phyloP scores from a whole-genome alignment of 208 protist species.

The Herpetomonas tarakana region DNA sequence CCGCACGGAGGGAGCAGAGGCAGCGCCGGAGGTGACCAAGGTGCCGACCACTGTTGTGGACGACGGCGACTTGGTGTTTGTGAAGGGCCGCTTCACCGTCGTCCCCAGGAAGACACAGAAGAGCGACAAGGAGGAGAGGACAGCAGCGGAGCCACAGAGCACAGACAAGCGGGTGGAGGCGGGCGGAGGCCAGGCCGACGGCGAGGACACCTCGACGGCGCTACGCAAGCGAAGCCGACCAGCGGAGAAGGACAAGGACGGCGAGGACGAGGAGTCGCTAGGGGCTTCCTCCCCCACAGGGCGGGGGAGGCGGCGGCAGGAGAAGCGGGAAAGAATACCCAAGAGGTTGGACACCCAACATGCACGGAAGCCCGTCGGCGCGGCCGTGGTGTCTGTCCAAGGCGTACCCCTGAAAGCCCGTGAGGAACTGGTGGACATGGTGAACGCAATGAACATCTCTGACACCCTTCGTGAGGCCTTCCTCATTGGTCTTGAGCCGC shows the following conservation, averaged over 20 bases:
- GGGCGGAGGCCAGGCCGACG: background rate
- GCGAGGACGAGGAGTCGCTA: slow-evolving; percentile 13
- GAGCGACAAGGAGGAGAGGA: background rate
- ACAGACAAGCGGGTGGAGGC: background rate
- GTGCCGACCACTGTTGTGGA: background rate
- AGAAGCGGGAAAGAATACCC: no score
- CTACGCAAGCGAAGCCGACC: no score
- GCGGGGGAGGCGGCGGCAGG: slow-evolving; percentile 1
- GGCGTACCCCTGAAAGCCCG: slow-evolving; percentile 22
- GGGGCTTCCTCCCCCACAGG: background rate
- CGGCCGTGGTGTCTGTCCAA: slow-evolving; percentile 12
- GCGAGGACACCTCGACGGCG: background rate
- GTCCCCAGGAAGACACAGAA: no score
- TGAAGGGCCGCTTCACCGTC: background rate
- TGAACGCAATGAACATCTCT: slow-evolving; percentile 27
- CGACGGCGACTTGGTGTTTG: background rate
- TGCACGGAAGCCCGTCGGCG: slow-evolving; percentile 6
- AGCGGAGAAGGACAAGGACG: slow-evolving; percentile 26
- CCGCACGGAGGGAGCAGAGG: background rate
- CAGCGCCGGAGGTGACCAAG: background rate
- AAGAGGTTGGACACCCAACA: no score
- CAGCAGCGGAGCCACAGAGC: background rate
- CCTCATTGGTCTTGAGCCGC: slow-evolving; percentile 32
- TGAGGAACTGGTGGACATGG: slow-evolving; percentile 28
- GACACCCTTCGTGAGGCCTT: slow-evolving; percentile 28